Percentiles rank a stretch among this genome's conserved stretches.
phyloP scores from a whole-genome alignment of 2,329 filamentous ascomycete genomes.

The Arachnomyces sp. region DNA sequence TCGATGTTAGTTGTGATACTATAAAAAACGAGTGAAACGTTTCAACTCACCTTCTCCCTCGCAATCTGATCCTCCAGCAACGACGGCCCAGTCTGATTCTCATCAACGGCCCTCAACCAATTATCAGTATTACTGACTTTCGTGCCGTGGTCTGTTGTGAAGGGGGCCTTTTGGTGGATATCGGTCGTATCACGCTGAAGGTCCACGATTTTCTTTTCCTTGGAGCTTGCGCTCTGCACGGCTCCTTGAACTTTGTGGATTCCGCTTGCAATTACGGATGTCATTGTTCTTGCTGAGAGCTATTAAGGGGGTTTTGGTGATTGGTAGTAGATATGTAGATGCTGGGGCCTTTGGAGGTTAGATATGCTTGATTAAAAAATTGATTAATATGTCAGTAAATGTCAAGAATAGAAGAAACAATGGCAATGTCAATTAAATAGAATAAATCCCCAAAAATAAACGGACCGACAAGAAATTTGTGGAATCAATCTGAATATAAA shows the following conservation, averaged over 20 bases:
- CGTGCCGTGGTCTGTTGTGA: conserved; percentile 71
- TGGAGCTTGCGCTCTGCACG: conserved; percentile 17
- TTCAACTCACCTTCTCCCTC: conserved; percentile 57
- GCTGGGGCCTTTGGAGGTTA: too few species aligned
- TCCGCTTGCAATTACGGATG: conserved; percentile 20
- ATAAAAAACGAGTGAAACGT: neutral
- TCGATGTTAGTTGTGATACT: neutral
- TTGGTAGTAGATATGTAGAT: too few species aligned
- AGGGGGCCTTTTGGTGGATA: conserved; percentile 47
- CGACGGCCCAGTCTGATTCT: conserved; percentile 56
- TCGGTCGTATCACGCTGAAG: conserved; percentile 52
- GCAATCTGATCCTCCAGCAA: conserved; percentile 65
- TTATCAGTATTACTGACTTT: conserved; percentile 67
- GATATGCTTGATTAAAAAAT: too few species aligned
- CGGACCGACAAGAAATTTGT: too few species aligned
- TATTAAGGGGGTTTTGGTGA: too few species aligned
- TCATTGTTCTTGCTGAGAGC: conserved; percentile 13
- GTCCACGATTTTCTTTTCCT: conserved; percentile 51
- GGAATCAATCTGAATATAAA: too few species aligned
- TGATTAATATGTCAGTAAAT: too few species aligned
- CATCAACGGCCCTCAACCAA: conserved; percentile 60
- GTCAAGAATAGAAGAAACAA: too few species aligned
- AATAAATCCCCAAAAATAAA: too few species aligned
- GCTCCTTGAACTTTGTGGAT: conserved; percentile 18
- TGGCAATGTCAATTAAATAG: too few species aligned